Conservation (phyloP, 2,329 filamentous ascomycete genomes). For the Botrytis deweyae region DNA sequence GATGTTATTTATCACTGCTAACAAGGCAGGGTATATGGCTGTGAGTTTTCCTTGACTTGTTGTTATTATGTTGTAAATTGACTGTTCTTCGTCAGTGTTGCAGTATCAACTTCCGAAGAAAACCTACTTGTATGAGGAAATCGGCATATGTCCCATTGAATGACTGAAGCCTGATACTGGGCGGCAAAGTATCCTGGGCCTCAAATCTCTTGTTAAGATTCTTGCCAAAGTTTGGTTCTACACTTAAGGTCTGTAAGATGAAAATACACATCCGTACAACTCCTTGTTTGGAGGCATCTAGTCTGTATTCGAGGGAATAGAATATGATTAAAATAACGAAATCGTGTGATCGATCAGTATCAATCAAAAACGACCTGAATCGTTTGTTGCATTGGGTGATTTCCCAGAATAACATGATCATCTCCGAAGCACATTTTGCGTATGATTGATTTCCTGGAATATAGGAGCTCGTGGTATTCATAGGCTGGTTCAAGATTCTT, state of each 20-base stretch:
- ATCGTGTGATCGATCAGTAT: conserved; percentile 89
- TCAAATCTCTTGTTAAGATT: conserved; percentile 88
- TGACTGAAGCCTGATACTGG: conserved; percentile 74
- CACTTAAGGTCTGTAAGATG: conserved; percentile 88
- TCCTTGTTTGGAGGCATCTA: conserved; percentile 83
- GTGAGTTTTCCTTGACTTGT: conserved; percentile 87
- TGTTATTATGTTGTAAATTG: conserved; percentile 88
- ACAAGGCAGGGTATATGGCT: conserved; percentile 85
- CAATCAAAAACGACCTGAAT: conserved; percentile 94
- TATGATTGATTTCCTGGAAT: conserved; percentile 78
- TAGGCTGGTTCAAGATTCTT: conserved; percentile 85
- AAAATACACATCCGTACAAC: conserved; percentile 98
- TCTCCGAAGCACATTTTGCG: conserved; percentile 87
- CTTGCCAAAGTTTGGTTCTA: conserved; percentile 85
- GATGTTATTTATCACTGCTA: conserved; percentile 93
- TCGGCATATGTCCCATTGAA: conserved; percentile 92
- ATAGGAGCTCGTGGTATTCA: conserved; percentile 85
- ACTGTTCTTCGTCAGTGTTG: conserved; percentile 51
- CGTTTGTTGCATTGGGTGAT: conserved; percentile 95
- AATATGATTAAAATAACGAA: conserved; percentile 89
- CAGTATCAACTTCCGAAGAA: background rate
- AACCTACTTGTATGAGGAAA: conserved; percentile 80
- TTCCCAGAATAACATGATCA: conserved; percentile 98
- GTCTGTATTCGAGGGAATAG: conserved; percentile 87
- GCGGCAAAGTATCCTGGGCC: conserved; percentile 81